phyloP scores from a whole-genome alignment of 192 early-diverging fungal species.

The Phycomyces nitens region DNA sequence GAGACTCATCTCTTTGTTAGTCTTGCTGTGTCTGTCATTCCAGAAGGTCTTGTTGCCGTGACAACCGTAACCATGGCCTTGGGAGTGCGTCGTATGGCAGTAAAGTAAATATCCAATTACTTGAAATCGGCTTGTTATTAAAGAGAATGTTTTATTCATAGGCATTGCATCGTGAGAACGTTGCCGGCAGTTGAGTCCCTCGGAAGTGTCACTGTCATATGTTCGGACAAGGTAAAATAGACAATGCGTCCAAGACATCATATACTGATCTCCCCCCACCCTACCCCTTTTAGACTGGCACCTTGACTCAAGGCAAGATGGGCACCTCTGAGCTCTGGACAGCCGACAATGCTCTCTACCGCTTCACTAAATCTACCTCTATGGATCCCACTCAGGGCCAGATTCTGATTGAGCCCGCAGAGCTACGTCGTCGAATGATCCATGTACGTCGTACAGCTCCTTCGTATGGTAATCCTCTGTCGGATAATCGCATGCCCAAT shows the following conservation, averaged over 20 bases:
- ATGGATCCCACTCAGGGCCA: slow-evolving; percentile 45
- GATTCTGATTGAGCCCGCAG: slow-evolving; percentile 12
- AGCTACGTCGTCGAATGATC: slow-evolving; percentile 29
- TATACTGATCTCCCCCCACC: slow-evolving; percentile 25
- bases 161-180: slow-evolving; percentile 88
- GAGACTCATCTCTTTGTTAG: slow-evolving; percentile 20
- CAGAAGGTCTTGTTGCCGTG: slow-evolving; percentile 97
- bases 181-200: slow-evolving; percentile 93
- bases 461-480: not conserved
- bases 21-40: slow-evolving; percentile 94
- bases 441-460: slow-evolving; percentile 30
- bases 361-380: slow-evolving; percentile 59
- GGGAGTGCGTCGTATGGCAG: slow-evolving; percentile 93
- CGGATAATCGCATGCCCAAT: not conserved
- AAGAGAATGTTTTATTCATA: not conserved
- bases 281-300: slow-evolving; percentile 53
- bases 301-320: slow-evolving; percentile 98
- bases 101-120: slow-evolving; percentile 15
- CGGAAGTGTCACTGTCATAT: slow-evolving; percentile 93
- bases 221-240: slow-evolving; percentile 95
- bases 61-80: slow-evolving; percentile 96
- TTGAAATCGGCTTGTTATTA: slow-evolving; percentile 31
- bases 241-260: too few relatives aligned
- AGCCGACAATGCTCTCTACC: slow-evolving; percentile 58
- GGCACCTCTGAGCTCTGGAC: slow-evolving; percentile 84